These are phyloP conservation scores for Porpolomopsis calyptriformis DNA, from an alignment of 768 basidiomycete genomes.

Conservation along the genomic window DNA sequence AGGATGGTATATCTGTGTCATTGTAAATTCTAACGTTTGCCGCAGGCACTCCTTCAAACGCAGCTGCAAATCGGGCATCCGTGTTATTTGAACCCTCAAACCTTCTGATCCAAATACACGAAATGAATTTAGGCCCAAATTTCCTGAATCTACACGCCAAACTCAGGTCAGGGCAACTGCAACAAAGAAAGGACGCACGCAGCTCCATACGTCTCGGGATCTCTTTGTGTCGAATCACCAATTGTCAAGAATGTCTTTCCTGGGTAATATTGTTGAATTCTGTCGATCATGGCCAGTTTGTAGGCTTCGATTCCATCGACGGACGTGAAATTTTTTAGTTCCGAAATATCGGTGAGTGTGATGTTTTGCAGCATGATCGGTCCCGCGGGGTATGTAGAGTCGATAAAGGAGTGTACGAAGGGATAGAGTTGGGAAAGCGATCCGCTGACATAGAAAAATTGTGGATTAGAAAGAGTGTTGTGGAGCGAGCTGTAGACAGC, in stretches of 20 bases:
- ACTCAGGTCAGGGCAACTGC: neutral
- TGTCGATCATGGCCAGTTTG: slow-evolving; percentile 29
- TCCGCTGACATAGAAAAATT: slow-evolving; percentile 35
- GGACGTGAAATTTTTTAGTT: slow-evolving; percentile 20
- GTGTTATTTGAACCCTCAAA: slow-evolving; percentile 35
- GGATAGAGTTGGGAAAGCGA: slow-evolving; percentile 37
- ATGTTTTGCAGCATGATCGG: slow-evolving; percentile 31
- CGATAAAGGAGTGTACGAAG: slow-evolving; percentile 32
- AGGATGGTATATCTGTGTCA: slow-evolving; percentile 26
- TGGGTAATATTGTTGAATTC: slow-evolving; percentile 32
- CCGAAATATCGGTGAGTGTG: slow-evolving; percentile 23
- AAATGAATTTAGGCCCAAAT: slow-evolving; percentile 25
- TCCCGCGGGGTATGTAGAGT: slow-evolving; percentile 24
- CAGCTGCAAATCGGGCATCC: slow-evolving; percentile 25
- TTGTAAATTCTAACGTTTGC: slow-evolving; percentile 24
- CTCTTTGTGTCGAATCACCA: slow-evolving; percentile 37
- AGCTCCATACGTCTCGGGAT: slow-evolving; percentile 35
- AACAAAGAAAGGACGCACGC: slow-evolving; percentile 21
- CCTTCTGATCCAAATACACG: slow-evolving; percentile 35
- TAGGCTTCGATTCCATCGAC: slow-evolving; percentile 22
- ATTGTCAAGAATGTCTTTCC: slow-evolving; percentile 32
- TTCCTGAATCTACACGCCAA: slow-evolving; percentile 22
- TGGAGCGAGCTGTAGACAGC: slow-evolving; percentile 30
- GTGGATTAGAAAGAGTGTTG: slow-evolving; percentile 25
- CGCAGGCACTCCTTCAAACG: slow-evolving; percentile 26